phyloP scores from a whole-genome alignment of 2,329 filamentous ascomycete genomes.

The Dactylonectria estremocensis region DNA sequence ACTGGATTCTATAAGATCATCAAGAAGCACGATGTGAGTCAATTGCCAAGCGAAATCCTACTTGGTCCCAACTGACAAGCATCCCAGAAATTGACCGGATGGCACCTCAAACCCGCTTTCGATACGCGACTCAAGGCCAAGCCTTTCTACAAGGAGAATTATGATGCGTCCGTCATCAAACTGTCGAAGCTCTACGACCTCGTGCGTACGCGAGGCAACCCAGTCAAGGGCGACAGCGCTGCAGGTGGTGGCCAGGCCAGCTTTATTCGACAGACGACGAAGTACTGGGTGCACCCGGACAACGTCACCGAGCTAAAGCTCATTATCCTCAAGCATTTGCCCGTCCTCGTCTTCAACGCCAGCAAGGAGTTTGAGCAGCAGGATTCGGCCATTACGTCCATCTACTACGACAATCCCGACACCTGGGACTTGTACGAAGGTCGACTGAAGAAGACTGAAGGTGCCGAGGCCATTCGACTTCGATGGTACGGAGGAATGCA shows the following conservation, averaged over 20 bases:
- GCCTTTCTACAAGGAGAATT: conserved; percentile 99
- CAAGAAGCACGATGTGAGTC: conserved; percentile 95
- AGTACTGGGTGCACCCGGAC: conserved; percentile 99
- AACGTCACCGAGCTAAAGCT: conserved; percentile 99
- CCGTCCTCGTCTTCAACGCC: conserved; percentile 96
- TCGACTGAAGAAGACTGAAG: conserved; percentile 96
- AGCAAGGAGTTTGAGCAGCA: conserved; percentile 95
- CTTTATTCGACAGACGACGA: conserved; percentile 97
- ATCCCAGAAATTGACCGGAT: conserved; percentile 89
- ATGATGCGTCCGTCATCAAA: conserved; percentile 95
- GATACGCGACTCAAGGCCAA: conserved; percentile 94
- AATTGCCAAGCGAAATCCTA: background rate
- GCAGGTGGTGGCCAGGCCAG: conserved; percentile 94
- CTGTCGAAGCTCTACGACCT: conserved; percentile 96
- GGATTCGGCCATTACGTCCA: conserved; percentile 96
- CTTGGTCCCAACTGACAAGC: conserved; percentile 40
- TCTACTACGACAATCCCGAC: conserved; percentile 97
- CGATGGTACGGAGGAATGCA: conserved; percentile 99
- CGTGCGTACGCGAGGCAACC: conserved; percentile 92
- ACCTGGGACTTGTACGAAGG: conserved; percentile 96
- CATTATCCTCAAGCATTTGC: conserved; percentile 96
- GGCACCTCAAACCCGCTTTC: conserved; percentile 96
- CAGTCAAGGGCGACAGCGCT: conserved; percentile 90
- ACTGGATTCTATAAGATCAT: conserved; percentile 99
- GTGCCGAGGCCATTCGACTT: conserved; percentile 94